Percentiles rank a stretch among this genome's conserved stretches.
Conservation (phyloP, 2,329 filamentous ascomycete genomes). For the Gyromitra esculenta region DNA sequence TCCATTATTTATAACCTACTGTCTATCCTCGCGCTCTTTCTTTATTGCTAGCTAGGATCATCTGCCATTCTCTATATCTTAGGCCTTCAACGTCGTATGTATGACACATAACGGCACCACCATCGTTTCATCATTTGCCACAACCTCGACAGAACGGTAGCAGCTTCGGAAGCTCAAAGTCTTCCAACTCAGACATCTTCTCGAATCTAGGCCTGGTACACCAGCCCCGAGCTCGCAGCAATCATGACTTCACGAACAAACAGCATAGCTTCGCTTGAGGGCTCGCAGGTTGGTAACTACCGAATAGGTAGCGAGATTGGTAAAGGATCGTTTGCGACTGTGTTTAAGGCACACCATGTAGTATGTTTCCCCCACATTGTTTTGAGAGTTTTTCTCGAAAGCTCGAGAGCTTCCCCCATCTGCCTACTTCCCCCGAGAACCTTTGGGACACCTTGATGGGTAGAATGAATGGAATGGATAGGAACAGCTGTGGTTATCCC, state of each 20-base stretch:
- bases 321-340: conserved; percentile 96
- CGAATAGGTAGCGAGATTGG: conserved; percentile 88
- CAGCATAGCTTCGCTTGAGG: conserved; percentile 55
- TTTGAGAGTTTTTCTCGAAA: conserved; percentile 3
- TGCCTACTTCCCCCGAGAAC: conserved; percentile 5
- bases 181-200: conserved; percentile 8
- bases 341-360: conserved; percentile 86
- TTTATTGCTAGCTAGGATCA: conserved; percentile 28
- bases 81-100: conserved; percentile 45
- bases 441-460: conserved; percentile 4
- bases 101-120: conserved; percentile 52
- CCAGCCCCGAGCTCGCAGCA: conserved; percentile 37
- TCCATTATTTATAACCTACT: conserved; percentile 34
- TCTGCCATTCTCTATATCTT: conserved; percentile 30
- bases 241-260: conserved; percentile 49
- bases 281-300: conserved; percentile 75
- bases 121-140: conserved; percentile 45
- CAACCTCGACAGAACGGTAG: conserved; percentile 46
- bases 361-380: conserved; percentile 65
- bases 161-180: conserved; percentile 41
- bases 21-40: conserved; percentile 19
- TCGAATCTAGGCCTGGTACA: conserved; percentile 43
- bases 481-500: conserved; percentile 37
- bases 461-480: conserved; percentile 18
- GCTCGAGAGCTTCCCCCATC: conserved; percentile 20